Evolutionary conservation across 1,284 basidiomycete species (phyloP), one percentile per base, ranked within the genome.

Genomic region (Ustilago trichophora): DNA sequence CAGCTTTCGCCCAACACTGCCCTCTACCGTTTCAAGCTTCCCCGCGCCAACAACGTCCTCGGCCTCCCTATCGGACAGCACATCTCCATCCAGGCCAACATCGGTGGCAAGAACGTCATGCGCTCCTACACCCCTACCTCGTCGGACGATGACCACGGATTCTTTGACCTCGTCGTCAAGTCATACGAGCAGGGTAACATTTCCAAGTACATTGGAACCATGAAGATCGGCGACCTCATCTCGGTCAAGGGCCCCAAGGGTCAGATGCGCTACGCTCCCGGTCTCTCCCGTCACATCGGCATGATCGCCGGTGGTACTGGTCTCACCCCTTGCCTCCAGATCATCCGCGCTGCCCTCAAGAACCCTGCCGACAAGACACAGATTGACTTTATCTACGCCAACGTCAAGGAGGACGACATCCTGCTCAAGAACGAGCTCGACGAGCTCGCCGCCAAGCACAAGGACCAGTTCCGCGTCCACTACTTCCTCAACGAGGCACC

Each of bases 121-220:
- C 88, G 95, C 55, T 92, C 89, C 82, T 98, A 98, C 85, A 98
- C 95, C 11, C 95, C 95, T 41, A 92, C 92, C 25, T 92, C 90
- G 79, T 90, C 90, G 76, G 91, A 98, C 80, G 91, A 95, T 64
- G 90, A 97, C 84, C 86, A 86, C 50, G 96, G 95, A 43, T 88
- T 91, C 84, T 98, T 98, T 81, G 94, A 98, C 83, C 88, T 98
- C 55, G 87, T 98, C 76, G 90, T 98, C 85, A 98, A 98, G 93
- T 87, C 93, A 6, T 98, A 98, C 82, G 92, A 95, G 79, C 89
- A 92, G 82, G 96, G 96, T 59, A 98, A 97, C 84, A 91, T 98
- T 80, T 98, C 95, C 18, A 88, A 89, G 66, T 83, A 86, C 96
- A 77, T 87, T 87, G 37, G 84, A 87, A 48, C 86, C 93, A 82